Evolutionary conservation across 352 stramenopile species (phyloP).

Genomic region (Globisporangium radiosum): DNA sequence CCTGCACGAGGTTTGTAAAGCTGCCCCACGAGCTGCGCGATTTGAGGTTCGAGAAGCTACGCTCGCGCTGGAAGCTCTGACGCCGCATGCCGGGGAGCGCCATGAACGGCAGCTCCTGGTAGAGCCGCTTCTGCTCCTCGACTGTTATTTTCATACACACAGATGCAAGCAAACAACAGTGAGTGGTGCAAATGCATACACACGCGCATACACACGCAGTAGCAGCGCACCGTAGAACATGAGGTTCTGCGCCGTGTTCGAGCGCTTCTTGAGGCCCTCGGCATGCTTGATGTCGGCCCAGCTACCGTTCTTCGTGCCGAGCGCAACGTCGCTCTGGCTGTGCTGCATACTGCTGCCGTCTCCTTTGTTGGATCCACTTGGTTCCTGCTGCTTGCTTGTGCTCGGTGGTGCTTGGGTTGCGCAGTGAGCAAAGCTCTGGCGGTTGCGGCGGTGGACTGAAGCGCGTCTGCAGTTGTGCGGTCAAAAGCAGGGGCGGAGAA

Average conservation of each 20-base stretch:
- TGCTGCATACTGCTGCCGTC: conserved; percentile 36
- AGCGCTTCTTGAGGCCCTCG: conserved; percentile 69
- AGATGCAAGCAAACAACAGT: not conserved
- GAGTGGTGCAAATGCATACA: not conserved
- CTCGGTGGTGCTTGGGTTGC: too few relatives aligned
- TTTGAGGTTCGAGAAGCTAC: conserved; percentile 65
- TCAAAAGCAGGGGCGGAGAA: too few relatives aligned
- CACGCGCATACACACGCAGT: not conserved
- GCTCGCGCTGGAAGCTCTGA: conserved; percentile 66
- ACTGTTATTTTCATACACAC: conserved; percentile 19
- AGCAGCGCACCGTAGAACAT: conserved; percentile 56
- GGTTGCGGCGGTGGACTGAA: too few relatives aligned
- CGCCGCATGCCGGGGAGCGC: conserved; percentile 62
- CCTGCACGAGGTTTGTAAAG: conserved; percentile 43
- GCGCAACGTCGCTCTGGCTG: conserved; percentile 59
- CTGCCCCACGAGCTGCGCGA: conserved; percentile 48
- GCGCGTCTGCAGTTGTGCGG: too few relatives aligned
- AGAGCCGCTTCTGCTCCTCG: conserved; percentile 66
- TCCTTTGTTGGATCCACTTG: too few relatives aligned
- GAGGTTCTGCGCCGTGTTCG: conserved; percentile 73
- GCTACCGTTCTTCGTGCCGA: conserved; percentile 49
- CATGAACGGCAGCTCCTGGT: conserved; percentile 69
- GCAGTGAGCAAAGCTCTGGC: too few relatives aligned
- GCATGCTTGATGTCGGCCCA: conserved; percentile 65
- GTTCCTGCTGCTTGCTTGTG: too few relatives aligned